phyloP scores from a whole-genome alignment of 345 rosid species.

The Trapa incisa region DNA sequence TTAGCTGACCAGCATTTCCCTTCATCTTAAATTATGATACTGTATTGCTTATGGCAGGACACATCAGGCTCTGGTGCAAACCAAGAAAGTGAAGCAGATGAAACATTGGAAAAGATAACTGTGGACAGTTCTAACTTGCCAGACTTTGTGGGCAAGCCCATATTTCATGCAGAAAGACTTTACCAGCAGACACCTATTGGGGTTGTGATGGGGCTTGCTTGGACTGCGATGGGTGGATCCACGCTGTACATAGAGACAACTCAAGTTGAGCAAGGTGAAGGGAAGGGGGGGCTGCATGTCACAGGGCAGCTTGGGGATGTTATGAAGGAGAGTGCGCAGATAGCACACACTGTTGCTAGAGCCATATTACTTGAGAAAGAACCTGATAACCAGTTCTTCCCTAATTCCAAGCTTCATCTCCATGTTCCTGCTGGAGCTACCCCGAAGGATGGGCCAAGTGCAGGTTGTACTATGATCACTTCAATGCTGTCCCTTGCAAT shows the following conservation, averaged over 20 bases:
- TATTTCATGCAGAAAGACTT: slow-evolving; percentile 89
- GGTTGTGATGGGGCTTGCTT: slow-evolving; percentile 98
- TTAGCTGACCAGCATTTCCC: no score
- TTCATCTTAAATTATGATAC: background rate
- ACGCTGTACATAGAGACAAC: slow-evolving; percentile 91
- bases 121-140: slow-evolving; percentile 53
- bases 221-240: slow-evolving; percentile 99
- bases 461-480: slow-evolving; percentile 99
- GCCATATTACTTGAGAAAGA: slow-evolving; percentile 60
- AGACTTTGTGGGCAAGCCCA: slow-evolving; percentile 89
- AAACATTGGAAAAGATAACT: slow-evolving; percentile 41
- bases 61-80: slow-evolving; percentile 20
- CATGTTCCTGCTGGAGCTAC: slow-evolving; percentile 99
- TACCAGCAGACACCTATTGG: slow-evolving; percentile 85
- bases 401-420: slow-evolving; percentile 81
- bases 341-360: slow-evolving; percentile 87
- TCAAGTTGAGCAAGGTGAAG: slow-evolving; percentile 74
- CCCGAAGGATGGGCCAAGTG: slow-evolving; percentile 96
- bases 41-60: slow-evolving; percentile 25
- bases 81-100: slow-evolving; percentile 23
- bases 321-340: slow-evolving; percentile 99
- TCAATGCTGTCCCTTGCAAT: slow-evolving; percentile 80
- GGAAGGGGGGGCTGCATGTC: slow-evolving; percentile 63
- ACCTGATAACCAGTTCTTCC: slow-evolving; percentile 59
- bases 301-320: slow-evolving; percentile 98